phyloP scores from a whole-genome alignment of 2,329 filamentous ascomycete species.

The Cladobotryum protrusum region DNA sequence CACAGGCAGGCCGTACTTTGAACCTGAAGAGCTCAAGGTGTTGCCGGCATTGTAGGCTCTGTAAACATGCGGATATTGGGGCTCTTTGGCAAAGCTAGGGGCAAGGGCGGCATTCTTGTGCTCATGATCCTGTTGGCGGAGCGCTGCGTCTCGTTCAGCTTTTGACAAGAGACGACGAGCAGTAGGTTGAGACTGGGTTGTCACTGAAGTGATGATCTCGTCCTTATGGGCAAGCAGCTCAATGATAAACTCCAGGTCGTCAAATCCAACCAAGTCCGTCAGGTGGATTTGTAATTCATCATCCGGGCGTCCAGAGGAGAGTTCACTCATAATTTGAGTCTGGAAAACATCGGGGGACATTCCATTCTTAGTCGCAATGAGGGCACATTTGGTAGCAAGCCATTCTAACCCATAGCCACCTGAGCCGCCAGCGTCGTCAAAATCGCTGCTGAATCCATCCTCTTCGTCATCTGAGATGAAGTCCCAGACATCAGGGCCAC shows the following conservation, averaged over 20 bases:
- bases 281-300: slow-evolving; percentile 88
- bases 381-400: slow-evolving; percentile 63
- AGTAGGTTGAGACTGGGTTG: slow-evolving; percentile 26
- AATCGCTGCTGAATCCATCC: slow-evolving; percentile 52
- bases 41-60: slow-evolving; percentile 79
- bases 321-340: slow-evolving; percentile 67
- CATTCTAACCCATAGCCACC: slow-evolving; percentile 55
- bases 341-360: slow-evolving; percentile 65
- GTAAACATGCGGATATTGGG: slow-evolving; percentile 91
- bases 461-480: slow-evolving; percentile 72
- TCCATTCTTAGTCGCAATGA: slow-evolving; percentile 60
- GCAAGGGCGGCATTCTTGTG: slow-evolving; percentile 75
- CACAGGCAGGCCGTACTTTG: slow-evolving; percentile 73
- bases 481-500: slow-evolving; percentile 85
- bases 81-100: slow-evolving; percentile 63
- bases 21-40: slow-evolving; percentile 70
- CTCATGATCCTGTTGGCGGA: slow-evolving; percentile 69
- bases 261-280: slow-evolving; percentile 85
- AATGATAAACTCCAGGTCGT: slow-evolving; percentile 87
- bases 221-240: slow-evolving; percentile 76
- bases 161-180: slow-evolving; percentile 59
- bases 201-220: slow-evolving; percentile 52
- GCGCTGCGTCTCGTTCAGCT: slow-evolving; percentile 69
- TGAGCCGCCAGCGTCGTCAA: slow-evolving; percentile 20
- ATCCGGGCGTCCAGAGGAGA: slow-evolving; percentile 62